A percentile compares a stretch with the other conserved stretches of the same genome.
These are phyloP conservation scores for Teratosphaeriaceae sp. DNA, from an alignment of 2,329 filamentous ascomycete species.

Conservation along the genomic window DNA sequence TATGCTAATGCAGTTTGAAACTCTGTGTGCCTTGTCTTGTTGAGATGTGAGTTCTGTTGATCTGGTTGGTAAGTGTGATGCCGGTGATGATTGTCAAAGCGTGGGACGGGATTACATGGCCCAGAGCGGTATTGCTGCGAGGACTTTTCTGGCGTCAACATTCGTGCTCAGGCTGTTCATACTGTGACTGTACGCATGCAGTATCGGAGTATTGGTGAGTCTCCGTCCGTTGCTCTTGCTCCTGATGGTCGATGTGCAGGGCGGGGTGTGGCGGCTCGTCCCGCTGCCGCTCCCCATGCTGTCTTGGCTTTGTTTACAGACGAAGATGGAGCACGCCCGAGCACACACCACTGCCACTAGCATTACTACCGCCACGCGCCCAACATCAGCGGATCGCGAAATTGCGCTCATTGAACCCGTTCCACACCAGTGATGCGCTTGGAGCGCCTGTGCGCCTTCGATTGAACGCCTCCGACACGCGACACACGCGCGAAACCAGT, in stretches of 20 bases:
- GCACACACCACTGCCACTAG: slow-evolving; percentile 8
- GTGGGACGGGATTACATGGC: too few relatives aligned
- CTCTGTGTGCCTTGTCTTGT: too few relatives aligned
- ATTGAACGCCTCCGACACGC: slow-evolving; percentile 6
- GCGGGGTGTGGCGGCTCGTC: background rate
- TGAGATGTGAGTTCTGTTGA: too few relatives aligned
- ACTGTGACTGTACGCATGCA: background rate
- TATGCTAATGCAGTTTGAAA: too few relatives aligned
- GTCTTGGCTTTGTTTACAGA: background rate
- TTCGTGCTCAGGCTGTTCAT: background rate
- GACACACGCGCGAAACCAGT: slow-evolving; percentile 10
- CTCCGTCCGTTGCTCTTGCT: background rate
- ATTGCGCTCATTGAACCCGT: slow-evolving; percentile 6
- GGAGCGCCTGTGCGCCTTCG: slow-evolving; percentile 4
- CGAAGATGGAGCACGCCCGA: too few relatives aligned
- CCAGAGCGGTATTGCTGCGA: too few relatives aligned
- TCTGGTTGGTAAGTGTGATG: too few relatives aligned
- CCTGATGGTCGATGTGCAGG: background rate
- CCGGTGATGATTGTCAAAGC: too few relatives aligned
- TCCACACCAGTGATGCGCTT: slow-evolving; percentile 1
- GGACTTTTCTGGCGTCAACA: background rate
- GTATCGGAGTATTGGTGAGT: too few relatives aligned
- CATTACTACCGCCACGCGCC: slow-evolving; percentile 16
- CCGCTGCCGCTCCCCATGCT: background rate
- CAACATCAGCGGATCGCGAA: slow-evolving; percentile 11